A percentile compares a stretch with the other conserved stretches of the same genome.
These are phyloP conservation scores for Didymella sp. DNA, from an alignment of 2,329 filamentous ascomycete genomes.

Conservation along the genomic window DNA sequence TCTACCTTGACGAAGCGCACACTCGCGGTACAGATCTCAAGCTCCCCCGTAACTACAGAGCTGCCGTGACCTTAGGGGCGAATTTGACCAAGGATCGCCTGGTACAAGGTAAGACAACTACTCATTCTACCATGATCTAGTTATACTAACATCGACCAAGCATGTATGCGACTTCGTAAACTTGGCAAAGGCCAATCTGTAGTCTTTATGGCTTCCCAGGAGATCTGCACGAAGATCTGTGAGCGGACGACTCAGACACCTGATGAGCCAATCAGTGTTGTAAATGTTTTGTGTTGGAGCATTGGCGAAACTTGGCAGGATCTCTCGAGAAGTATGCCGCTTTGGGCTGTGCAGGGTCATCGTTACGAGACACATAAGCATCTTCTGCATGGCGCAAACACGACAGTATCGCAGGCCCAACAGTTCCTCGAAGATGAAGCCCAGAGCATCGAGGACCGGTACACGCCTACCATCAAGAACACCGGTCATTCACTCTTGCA, in stretches of 20 bases:
- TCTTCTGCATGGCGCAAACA: constrained; percentile 41
- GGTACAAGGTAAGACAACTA: constrained; percentile 68
- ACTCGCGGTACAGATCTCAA: constrained; percentile 73
- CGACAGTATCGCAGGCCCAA: constrained; percentile 42
- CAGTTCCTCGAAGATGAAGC: constrained; percentile 65
- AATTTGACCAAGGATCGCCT: constrained; percentile 71
- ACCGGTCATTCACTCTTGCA: constrained; percentile 14
- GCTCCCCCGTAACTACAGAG: constrained; percentile 65
- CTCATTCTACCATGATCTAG: background rate
- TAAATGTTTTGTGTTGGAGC: constrained; percentile 66
- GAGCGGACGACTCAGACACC: constrained; percentile 20
- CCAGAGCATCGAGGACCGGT: constrained; percentile 60
- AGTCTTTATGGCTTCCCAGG: constrained; percentile 64
- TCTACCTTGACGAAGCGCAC: constrained; percentile 75
- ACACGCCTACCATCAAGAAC: constrained; percentile 49
- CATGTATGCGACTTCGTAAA: constrained; percentile 61
- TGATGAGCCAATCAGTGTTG: constrained; percentile 51
- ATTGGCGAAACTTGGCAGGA: constrained; percentile 65
- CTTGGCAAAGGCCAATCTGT: constrained; percentile 72
- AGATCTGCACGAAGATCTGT: constrained; percentile 64
- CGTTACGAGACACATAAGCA: constrained; percentile 56
- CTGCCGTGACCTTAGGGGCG: constrained; percentile 71
- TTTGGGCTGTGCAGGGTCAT: constrained; percentile 68
- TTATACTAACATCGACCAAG: constrained; percentile 46
- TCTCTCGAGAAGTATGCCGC: constrained; percentile 57